phyloP scores from a whole-genome alignment of 208 protist genomes.

The Trypanosoma congolense region DNA sequence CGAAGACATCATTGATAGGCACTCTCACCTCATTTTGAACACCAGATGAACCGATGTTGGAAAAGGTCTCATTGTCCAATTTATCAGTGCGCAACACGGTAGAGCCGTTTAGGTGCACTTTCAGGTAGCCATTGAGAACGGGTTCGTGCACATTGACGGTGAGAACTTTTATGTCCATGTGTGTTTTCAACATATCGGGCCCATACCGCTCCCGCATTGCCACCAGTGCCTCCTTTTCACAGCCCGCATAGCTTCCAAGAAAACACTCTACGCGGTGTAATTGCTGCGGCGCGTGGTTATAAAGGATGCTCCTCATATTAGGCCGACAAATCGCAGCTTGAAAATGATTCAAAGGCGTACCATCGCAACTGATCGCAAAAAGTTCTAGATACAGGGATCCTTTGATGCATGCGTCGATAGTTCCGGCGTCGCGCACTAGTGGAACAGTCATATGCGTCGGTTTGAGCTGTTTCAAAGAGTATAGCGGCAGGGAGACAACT shows the following conservation, averaged over 20 bases:
- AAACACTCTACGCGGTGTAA: conserved; percentile 32
- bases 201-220: conserved; percentile 8
- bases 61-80: background rate
- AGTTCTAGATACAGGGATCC: conserved; percentile 28
- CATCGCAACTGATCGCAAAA: conserved; percentile 8
- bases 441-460: conserved; percentile 11
- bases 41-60: conserved; percentile 1
- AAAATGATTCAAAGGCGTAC: conserved; percentile 3
- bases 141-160: conserved; percentile 14
- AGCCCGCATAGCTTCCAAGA: conserved; percentile 16
- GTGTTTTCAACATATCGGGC: conserved; percentile 2
- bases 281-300: conserved; percentile 22
- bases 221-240: conserved; percentile 11
- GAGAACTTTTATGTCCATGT: conserved; percentile 22
- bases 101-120: conserved; percentile 21
- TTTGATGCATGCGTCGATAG: conserved; percentile 14
- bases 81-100: conserved; percentile 18
- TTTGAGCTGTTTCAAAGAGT: background rate
- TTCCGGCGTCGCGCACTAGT: conserved; percentile 20
- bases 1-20: conserved; percentile 16
- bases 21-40: conserved; percentile 1
- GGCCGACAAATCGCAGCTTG: conserved; percentile 1
- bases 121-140: conserved; percentile 20
- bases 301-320: conserved; percentile 21
- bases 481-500: conserved; percentile 4